These are phyloP conservation scores for Bjerkandera adusta DNA, from an alignment of 1,284 basidiomycete species.

Conservation along the genomic window DNA sequence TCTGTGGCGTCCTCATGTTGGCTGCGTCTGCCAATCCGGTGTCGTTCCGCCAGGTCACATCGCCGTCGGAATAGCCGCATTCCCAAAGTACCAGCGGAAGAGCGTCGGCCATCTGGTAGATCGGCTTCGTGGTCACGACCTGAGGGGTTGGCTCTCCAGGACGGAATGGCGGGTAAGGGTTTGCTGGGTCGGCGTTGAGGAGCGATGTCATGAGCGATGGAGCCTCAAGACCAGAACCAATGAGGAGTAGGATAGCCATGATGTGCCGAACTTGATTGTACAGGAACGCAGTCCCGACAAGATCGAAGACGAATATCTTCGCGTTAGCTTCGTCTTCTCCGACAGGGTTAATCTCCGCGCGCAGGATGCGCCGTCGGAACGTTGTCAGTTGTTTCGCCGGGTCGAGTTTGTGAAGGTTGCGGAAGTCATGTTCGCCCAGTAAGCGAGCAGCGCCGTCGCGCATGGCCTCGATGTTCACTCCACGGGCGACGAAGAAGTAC, in stretches of 20 bases:
- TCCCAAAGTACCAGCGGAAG: slow-evolving; percentile 93
- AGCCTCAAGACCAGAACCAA: slow-evolving; percentile 80
- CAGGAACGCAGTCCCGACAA: slow-evolving; percentile 88
- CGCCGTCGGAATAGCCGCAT: slow-evolving; percentile 72
- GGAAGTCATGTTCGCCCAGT: slow-evolving; percentile 92
- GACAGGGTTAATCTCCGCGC: slow-evolving; percentile 57
- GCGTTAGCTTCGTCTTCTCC: not conserved
- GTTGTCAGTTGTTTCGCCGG: slow-evolving; percentile 86
- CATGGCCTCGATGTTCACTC: slow-evolving; percentile 79
- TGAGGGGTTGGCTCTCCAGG: slow-evolving; percentile 39
- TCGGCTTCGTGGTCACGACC: slow-evolving; percentile 73
- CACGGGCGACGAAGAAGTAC: slow-evolving; percentile 82
- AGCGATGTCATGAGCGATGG: slow-evolving; percentile 74
- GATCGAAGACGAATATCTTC: slow-evolving; percentile 76
- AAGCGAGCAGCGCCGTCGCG: slow-evolving; percentile 69
- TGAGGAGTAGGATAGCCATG: slow-evolving; percentile 88
- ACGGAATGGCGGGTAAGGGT: slow-evolving; percentile 29
- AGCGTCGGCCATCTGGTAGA: slow-evolving; percentile 91
- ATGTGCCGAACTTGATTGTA: slow-evolving; percentile 99
- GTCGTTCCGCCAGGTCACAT: slow-evolving; percentile 77
- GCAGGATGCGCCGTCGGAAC: slow-evolving; percentile 53
- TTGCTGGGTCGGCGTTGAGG: slow-evolving; percentile 59
- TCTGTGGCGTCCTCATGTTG: not conserved
- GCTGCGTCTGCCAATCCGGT: slow-evolving; percentile 30
- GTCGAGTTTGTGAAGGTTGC: slow-evolving; percentile 96